Evolutionary conservation across 2,329 filamentous ascomycete species (phyloP), one percentile per base, ranked within the genome.

Genomic region (Knufia petricola): DNA sequence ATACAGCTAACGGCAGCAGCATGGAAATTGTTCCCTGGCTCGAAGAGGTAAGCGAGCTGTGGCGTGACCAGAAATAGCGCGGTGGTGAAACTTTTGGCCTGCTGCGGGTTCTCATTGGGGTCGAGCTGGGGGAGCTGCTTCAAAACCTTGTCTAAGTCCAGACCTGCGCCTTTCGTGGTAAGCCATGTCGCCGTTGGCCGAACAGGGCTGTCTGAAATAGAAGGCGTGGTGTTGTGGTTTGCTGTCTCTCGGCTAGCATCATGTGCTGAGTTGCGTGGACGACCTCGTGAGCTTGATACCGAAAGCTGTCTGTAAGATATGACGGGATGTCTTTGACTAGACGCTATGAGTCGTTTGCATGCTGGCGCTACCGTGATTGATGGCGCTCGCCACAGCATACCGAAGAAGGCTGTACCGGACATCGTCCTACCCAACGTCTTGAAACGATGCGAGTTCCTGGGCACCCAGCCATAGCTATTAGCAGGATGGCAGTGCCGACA

Each of bases 61-160:
- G 45, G 45, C 34, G 45, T 48, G 15, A 40, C 34, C 15, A 48
- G 34, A 26, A 48, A 48, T 2, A 48, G 17, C 7, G 45, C 45
- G 3, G 32, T 42, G 2, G 19, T 41, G n/a, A 48, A 24, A 12
- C 10, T 19, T 24, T 21, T 40, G 4, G 37, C 15, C 4, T 23
- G 21, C 3, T 4, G 7, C 15, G 24, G 24, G 12, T 31, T 19
- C 8, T 21, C 17, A 23, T 2, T n/a, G 3, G 19, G 3, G n/a
- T 37, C n/a, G 17, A 37, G 8, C 4, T n/a, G 4, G 10, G 43
- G 43, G n/a, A 46, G 19, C 20, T 46, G 43, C 10, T n/a, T 24
- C 8, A 46, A 9, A 8, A 36, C 31, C 21, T 24, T 15, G 19
- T 44, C 23, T 17, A 20, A 2, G 26, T 44, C 28, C 9, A 44